phyloP scores from a whole-genome alignment of 116 monocot species.

The Cymodocea nodosa region DNA sequence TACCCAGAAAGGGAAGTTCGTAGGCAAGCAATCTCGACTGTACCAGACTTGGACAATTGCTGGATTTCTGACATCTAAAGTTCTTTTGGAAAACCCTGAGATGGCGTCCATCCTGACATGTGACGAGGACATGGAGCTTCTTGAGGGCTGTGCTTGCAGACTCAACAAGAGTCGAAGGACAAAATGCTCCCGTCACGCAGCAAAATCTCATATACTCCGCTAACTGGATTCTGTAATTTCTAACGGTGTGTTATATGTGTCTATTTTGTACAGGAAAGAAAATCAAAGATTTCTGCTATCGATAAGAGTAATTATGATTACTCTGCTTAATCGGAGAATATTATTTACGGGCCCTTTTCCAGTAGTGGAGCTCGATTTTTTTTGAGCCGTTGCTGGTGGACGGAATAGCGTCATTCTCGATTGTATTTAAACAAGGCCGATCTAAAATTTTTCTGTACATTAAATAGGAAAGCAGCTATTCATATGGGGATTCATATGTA shows the following conservation, averaged over 20 bases:
- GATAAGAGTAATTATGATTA: not conserved
- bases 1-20: slow-evolving; percentile 53
- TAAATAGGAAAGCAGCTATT: not conserved
- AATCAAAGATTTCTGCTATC: not conserved
- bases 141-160: slow-evolving; percentile 60
- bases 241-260: not conserved
- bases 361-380: not conserved
- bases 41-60: slow-evolving; percentile 90
- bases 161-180: slow-evolving; percentile 29
- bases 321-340: not conserved
- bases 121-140: slow-evolving; percentile 67
- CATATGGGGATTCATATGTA: too few species aligned
- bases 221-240: too few species aligned
- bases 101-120: slow-evolving; percentile 50
- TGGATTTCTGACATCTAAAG: slow-evolving; percentile 57
- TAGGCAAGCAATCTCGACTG: slow-evolving; percentile 73
- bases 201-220: slow-evolving; percentile 26
- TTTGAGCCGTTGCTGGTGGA: not conserved
- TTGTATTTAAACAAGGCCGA: not conserved
- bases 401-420: not conserved
- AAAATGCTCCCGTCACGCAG: slow-evolving; percentile 49
- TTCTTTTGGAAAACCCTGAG: slow-evolving; percentile 52
- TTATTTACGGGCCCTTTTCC: not conserved
- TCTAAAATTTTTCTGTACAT: not conserved
- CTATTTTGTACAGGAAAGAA: not conserved